Conservation (phyloP, 2,329 filamentous ascomycete genomes). For the Onygenales sp. region DNA sequence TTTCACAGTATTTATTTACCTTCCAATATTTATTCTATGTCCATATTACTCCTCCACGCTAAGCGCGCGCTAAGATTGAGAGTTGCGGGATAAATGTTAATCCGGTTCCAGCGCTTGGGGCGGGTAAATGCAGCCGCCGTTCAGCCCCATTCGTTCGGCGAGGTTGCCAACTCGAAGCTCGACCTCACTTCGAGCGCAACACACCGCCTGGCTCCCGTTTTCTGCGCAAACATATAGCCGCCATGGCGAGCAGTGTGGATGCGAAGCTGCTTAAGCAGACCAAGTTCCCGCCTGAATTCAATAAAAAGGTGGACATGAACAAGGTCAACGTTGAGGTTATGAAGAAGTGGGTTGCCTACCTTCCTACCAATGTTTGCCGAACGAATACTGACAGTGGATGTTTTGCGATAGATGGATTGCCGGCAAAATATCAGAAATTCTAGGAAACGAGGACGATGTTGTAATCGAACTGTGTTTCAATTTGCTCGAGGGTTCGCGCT, state of each 20-base stretch:
- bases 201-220: neutral
- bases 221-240: conserved; percentile 11
- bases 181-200: no score
- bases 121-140: no score
- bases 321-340: conserved; percentile 97
- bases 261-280: conserved; percentile 82
- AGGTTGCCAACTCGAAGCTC: no score
- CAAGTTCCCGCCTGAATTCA: conserved; percentile 90
- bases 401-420: conserved; percentile 73
- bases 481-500: conserved; percentile 61
- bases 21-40: no score
- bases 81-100: no score
- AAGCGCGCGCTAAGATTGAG: no score
- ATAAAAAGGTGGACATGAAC: conserved; percentile 88
- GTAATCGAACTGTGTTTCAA: conserved; percentile 76
- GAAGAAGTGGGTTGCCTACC: conserved; percentile 63
- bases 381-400: conserved; percentile 3
- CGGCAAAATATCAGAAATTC: conserved; percentile 71
- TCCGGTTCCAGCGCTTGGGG: no score
- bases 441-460: conserved; percentile 91
- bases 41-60: no score
- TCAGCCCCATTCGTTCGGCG: no score
- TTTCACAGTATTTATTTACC: no score
- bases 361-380: neutral
- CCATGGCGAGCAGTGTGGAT: conserved; percentile 76